These are phyloP conservation scores for Alternaria consortialis DNA, from an alignment of 2,329 filamentous ascomycete species.

Conservation along the genomic window DNA sequence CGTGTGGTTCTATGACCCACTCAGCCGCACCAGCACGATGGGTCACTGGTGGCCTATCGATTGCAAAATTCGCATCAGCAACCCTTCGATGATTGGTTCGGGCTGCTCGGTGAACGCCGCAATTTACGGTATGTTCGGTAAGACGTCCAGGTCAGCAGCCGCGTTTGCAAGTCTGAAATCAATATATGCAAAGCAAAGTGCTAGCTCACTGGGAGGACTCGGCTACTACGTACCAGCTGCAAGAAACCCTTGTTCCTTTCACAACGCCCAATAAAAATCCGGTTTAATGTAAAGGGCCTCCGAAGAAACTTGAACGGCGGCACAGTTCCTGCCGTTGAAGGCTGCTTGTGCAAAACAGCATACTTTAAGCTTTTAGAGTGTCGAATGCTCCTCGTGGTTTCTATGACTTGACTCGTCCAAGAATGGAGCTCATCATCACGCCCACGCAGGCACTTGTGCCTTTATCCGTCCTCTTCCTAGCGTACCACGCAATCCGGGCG, in stretches of 20 bases:
- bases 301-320: conserved; percentile 1
- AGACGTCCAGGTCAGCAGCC: not conserved
- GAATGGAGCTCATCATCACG: conserved; percentile 26
- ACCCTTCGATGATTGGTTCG: not conserved
- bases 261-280: conserved; percentile 3
- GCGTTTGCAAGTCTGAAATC: not conserved
- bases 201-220: not conserved
- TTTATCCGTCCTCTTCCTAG: conserved; percentile 20
- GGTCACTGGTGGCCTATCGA: not conserved
- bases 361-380: conserved; percentile 4
- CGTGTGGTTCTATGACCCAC: not conserved
- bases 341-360: not conserved
- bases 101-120: not conserved
- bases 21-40: not conserved
- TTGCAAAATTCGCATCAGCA: not conserved
- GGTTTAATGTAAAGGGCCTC: not conserved
- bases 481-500: conserved; percentile 19
- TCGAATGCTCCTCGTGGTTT: not conserved
- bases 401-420: not conserved
- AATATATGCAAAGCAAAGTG: conserved; percentile 1
- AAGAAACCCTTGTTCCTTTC: conserved; percentile 2
- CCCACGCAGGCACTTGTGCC: conserved; percentile 23
- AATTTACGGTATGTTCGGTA: conserved; percentile 1
- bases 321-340: not conserved
- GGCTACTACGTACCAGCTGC: conserved; percentile 4